phyloP scores from a whole-genome alignment of 768 basidiomycete species.

The Trametes cinnabarina region DNA sequence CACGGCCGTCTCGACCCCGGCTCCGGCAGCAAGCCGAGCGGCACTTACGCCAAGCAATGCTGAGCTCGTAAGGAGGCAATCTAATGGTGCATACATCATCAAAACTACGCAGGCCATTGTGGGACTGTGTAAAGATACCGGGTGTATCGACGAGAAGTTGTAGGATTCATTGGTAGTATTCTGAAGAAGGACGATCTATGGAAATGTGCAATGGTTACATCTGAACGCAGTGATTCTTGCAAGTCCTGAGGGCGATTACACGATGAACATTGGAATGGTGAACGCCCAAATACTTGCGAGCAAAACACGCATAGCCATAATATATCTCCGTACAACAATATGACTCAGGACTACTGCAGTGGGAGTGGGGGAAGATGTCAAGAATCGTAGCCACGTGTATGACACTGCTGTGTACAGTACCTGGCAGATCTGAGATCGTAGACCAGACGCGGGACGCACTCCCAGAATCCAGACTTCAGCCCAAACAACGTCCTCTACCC shows the following conservation, averaged over 20 bases:
- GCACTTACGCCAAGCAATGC: constrained; percentile 70
- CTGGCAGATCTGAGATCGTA: constrained; percentile 6
- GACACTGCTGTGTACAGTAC: neutral
- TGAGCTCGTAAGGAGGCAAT: constrained; percentile 29
- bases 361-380: too few species aligned
- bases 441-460: neutral
- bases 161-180: neutral
- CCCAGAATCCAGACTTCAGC: neutral
- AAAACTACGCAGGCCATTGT: too few species aligned
- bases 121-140: neutral
- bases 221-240: too few species aligned
- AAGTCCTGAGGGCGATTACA: too few species aligned
- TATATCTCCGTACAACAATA: too few species aligned
- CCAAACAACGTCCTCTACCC: neutral
- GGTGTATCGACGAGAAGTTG: neutral
- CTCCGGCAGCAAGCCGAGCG: constrained; percentile 46
- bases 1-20: constrained; percentile 48
- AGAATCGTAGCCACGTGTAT: neutral
- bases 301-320: too few species aligned
- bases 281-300: too few species aligned
- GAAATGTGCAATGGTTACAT: too few species aligned
- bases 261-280: too few species aligned
- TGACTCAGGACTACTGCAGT: too few species aligned
- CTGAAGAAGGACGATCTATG: too few species aligned
- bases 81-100: neutral